Evolutionary conservation across 805 yeast genomes (phyloP).

Genomic region (Diddensiella santjacobensis): DNA sequence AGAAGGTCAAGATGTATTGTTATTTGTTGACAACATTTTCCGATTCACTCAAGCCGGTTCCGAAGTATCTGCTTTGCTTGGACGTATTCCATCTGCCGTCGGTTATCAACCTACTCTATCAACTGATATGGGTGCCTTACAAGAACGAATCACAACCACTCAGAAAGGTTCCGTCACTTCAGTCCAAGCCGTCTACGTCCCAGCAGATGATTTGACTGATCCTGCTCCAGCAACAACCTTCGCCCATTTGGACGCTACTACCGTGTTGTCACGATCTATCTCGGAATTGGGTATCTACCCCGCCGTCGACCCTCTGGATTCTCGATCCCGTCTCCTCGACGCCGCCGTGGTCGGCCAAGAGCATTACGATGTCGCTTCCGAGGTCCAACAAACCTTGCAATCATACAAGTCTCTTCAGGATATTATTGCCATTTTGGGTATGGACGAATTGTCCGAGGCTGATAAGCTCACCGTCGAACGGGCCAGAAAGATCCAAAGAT

Average conservation of each 20-base stretch:
- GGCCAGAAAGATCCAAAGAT: conserved; percentile 99
- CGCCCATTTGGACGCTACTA: conserved; percentile 99
- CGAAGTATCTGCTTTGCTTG: conserved; percentile 98
- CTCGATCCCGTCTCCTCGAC: conserved; percentile 97
- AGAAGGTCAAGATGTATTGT: conserved; percentile 99
- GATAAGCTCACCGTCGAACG: conserved; percentile 99
- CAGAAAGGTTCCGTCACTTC: conserved; percentile 99
- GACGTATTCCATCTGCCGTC: conserved; percentile 99
- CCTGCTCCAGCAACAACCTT: conserved; percentile 99
- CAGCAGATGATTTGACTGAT: conserved; percentile 99
- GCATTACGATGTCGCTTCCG: conserved; percentile 93
- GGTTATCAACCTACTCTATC: conserved; percentile 99
- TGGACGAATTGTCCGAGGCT: conserved; percentile 98
- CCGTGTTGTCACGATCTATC: conserved; percentile 99
- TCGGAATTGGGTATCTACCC: conserved; percentile 99
- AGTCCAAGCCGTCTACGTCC: conserved; percentile 99
- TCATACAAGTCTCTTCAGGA: conserved; percentile 99
- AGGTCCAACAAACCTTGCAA: conserved; percentile 97
- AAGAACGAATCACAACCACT: conserved; percentile 99
- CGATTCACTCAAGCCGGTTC: conserved; percentile 99
- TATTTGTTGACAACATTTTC: conserved; percentile 99
- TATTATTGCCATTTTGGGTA: conserved; percentile 99
- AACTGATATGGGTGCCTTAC: conserved; percentile 99
- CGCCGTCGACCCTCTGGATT: conserved; percentile 99
- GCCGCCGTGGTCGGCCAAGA: conserved; percentile 97